A percentile compares a stretch with the other conserved stretches of the same genome.
Conservation (phyloP, 2,329 filamentous ascomycete species). For the Amphichorda felina region DNA sequence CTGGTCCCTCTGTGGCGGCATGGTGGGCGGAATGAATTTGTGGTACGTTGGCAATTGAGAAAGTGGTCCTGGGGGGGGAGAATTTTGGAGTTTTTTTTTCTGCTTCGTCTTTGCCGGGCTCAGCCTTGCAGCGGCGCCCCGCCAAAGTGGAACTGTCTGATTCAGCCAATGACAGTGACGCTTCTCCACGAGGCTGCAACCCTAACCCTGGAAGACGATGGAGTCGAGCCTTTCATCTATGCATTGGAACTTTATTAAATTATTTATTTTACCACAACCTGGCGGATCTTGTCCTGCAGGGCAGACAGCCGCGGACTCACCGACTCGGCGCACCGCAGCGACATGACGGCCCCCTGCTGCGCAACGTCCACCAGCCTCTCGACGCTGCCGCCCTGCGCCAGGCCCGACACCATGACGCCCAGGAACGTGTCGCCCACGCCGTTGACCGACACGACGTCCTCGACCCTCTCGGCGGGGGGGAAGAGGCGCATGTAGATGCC, state of each 20-base stretch:
- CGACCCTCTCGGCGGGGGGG: constrained; percentile 52
- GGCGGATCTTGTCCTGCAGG: constrained; percentile 26
- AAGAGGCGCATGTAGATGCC: constrained; percentile 76
- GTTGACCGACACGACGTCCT: constrained; percentile 78
- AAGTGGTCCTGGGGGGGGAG: not conserved
- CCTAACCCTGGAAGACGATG: constrained; percentile 7
- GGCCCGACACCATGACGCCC: constrained; percentile 69
- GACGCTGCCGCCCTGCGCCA: constrained; percentile 47
- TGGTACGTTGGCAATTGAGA: constrained; percentile 1
- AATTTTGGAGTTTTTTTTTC: constrained; percentile 2
- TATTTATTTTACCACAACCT: constrained; percentile 3
- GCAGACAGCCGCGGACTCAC: constrained; percentile 49
- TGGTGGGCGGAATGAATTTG: constrained; percentile 7
- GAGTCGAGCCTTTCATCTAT: no score
- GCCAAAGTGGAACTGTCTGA: constrained; percentile 2
- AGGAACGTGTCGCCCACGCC: constrained; percentile 90
- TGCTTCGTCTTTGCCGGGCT: constrained; percentile 2
- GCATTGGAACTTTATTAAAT: no score
- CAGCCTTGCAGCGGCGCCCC: constrained; percentile 15
- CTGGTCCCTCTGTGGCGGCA: constrained; percentile 18
- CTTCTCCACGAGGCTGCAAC: constrained; percentile 9
- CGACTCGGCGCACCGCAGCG: constrained; percentile 61
- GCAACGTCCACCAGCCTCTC: constrained; percentile 63
- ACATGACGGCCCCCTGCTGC: constrained; percentile 70
- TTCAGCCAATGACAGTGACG: constrained; percentile 1